A percentile compares a stretch with the other conserved stretches of the same genome.
Evolutionary conservation across 768 basidiomycete genomes (phyloP).

Genomic region (Paxillus ammoniavirescens): DNA sequence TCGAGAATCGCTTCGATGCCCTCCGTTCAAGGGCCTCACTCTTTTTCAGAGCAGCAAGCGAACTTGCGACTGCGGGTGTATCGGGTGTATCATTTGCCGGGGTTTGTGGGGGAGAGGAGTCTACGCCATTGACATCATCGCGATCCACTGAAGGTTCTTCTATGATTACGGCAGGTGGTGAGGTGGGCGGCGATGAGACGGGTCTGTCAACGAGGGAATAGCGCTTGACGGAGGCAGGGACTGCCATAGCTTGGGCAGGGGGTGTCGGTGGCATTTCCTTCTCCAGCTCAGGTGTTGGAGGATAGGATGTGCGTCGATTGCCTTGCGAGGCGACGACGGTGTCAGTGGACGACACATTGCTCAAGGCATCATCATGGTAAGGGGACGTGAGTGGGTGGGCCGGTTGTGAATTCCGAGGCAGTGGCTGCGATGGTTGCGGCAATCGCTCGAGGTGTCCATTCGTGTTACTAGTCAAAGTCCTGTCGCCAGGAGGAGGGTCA

Average conservation of each 20-base stretch:
- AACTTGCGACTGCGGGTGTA: constrained; percentile 68
- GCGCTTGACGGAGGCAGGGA: constrained; percentile 71
- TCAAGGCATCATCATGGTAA: not conserved
- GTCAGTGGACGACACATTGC: constrained; percentile 9
- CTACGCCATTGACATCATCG: constrained; percentile 28
- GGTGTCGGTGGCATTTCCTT: constrained; percentile 28
- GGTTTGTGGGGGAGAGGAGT: constrained; percentile 33
- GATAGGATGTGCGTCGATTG: constrained; percentile 9
- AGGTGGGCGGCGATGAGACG: constrained; percentile 36
- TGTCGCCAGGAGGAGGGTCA: constrained; percentile 19
- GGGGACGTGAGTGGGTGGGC: not conserved
- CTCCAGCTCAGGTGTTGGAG: constrained; percentile 20
- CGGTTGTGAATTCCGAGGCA: constrained; percentile 13
- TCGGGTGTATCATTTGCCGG: constrained; percentile 40
- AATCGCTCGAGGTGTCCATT: constrained; percentile 14
- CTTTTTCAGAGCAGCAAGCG: constrained; percentile 85
- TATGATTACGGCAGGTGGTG: constrained; percentile 50
- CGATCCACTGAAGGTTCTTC: constrained; percentile 26
- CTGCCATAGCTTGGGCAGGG: constrained; percentile 26
- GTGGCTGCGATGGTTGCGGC: constrained; percentile 13
- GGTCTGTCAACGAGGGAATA: constrained; percentile 81
- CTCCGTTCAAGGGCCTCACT: constrained; percentile 84
- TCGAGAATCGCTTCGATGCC: constrained; percentile 94
- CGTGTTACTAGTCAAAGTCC: not conserved
- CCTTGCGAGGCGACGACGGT: constrained; percentile 1